These are phyloP conservation scores for Zygoascus tannicola DNA, from an alignment of 805 yeast genomes.

Conservation along the genomic window DNA sequence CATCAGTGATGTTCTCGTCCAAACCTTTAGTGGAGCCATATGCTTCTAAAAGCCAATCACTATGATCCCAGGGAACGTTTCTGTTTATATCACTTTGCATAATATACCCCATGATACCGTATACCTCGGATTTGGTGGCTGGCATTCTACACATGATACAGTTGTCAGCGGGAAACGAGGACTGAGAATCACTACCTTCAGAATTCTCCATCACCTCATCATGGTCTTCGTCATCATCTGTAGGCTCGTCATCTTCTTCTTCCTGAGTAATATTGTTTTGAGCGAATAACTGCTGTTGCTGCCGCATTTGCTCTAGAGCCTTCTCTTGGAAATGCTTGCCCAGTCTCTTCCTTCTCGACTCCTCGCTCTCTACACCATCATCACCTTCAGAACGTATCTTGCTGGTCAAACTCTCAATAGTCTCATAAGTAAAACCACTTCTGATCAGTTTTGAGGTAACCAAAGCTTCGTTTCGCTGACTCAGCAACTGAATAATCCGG, in stretches of 20 bases:
- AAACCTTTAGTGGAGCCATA: slow-evolving; percentile 44
- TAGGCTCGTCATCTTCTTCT: slow-evolving; percentile 4
- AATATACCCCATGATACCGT: slow-evolving; percentile 63
- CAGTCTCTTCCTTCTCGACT: slow-evolving; percentile 50
- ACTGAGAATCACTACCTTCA: slow-evolving; percentile 11
- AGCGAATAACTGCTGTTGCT: slow-evolving; percentile 59
- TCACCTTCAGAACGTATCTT: slow-evolving; percentile 34
- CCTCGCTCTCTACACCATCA: slow-evolving; percentile 25
- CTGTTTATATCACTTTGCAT: slow-evolving; percentile 52
- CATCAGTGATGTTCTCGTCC: slow-evolving; percentile 17
- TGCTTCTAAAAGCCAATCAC: slow-evolving; percentile 57
- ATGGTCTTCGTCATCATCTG: slow-evolving; percentile 24
- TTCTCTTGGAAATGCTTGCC: slow-evolving; percentile 65
- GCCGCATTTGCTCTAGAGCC: slow-evolving; percentile 67
- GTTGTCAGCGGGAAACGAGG: slow-evolving; percentile 53
- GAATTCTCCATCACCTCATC: slow-evolving; percentile 30
- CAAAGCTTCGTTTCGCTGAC: background rate
- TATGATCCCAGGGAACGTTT: slow-evolving; percentile 50
- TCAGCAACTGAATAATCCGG: background rate
- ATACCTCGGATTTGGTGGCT: slow-evolving; percentile 51
- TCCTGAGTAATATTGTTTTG: slow-evolving; percentile 37
- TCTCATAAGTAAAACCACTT: background rate
- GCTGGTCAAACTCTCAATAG: background rate
- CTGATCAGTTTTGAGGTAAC: background rate
- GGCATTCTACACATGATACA: slow-evolving; percentile 82